Conservation (phyloP, 1,284 basidiomycete genomes). For the Leccinum fallax region DNA sequence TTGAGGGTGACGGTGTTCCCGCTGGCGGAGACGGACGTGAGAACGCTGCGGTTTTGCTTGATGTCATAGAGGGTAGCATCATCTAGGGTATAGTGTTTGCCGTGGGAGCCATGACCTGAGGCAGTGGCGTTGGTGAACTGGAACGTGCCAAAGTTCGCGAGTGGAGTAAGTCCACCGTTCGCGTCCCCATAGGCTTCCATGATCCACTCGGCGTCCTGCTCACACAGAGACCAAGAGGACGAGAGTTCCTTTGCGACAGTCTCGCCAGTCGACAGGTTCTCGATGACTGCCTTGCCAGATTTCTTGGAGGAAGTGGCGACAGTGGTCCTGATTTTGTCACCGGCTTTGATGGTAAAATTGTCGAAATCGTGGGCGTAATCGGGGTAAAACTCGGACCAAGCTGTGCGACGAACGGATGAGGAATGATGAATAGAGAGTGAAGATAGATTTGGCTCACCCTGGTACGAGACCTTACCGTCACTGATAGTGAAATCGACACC, state of each 20-base stretch:
- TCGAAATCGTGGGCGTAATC: not conserved
- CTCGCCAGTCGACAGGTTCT: not conserved
- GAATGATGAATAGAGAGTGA: not conserved
- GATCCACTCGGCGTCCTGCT: not conserved
- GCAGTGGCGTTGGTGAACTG: not conserved
- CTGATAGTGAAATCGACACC: not conserved
- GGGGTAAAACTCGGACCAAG: not conserved
- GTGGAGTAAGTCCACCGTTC: not conserved
- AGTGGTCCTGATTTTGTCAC: not conserved
- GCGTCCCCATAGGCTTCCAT: not conserved
- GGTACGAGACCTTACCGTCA: not conserved
- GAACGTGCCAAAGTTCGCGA: not conserved
- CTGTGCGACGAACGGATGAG: not conserved
- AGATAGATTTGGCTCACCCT: not conserved
- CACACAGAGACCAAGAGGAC: not conserved
- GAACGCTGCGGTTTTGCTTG: not conserved
- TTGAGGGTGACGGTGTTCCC: not conserved
- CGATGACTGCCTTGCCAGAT: not conserved
- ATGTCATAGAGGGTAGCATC: not conserved
- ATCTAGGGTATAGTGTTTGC: not conserved
- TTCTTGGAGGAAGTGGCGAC: not conserved
- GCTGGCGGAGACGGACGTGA: not conserved
- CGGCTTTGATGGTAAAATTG: not conserved
- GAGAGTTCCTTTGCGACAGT: not conserved
- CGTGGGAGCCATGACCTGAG: not conserved